Base-by-base conservation (phyloP, 2,329 filamentous ascomycete species). In the Phialophora chinensis region DNA sequence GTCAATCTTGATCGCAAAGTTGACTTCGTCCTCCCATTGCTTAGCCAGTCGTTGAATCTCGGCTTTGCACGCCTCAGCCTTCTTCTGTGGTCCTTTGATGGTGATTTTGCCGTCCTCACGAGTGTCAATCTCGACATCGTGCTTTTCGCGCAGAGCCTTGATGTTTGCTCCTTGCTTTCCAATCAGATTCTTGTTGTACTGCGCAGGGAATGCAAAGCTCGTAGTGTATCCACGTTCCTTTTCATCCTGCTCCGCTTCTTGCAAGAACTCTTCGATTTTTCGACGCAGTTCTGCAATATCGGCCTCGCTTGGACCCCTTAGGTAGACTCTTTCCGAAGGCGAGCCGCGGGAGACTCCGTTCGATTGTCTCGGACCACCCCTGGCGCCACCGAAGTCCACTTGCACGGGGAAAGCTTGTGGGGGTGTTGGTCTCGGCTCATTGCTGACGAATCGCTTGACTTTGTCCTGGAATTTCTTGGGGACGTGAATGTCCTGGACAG, bases 51-150 rank as follows among this genome's bases (percentile, higher is more conserved):
- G 86, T 69, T 89, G 83, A 72, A 99, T 97, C 75, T 97, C 89
- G 47, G 88, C 82, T 78, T 91, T 95, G 70, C 92, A 92, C 58
- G 88, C 88, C 77, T 97, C 93, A 1, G 93, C 92, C 84, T 98
- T 98, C 59, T 92, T 92, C 81, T 96, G 92, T 58, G 95, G 94
- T 29, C 96, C 95, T 83, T 96, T 97, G 73, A 99, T 88, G 79
- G 97, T 92, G 58, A 98, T 92, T 80, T 93, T 93, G 72, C 95
- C 95, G 74, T 97, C 92, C 72, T 96, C 89, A 7, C 66, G 65
- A 47, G 98, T 90, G 79, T 97, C 93, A 69, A 99, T 90, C 66
- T 90, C 87, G 55, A 91, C 88, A 74, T 90, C 88, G 66, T 88
- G 88, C 74, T 90, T 88, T 50, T 90, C 88, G 35, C 88, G 86